Percentiles rank a stretch among this genome's conserved stretches.
These are phyloP conservation scores for Beauveria medogensis DNA, from an alignment of 2,329 filamentous ascomycete genomes.

Conservation along the genomic window DNA sequence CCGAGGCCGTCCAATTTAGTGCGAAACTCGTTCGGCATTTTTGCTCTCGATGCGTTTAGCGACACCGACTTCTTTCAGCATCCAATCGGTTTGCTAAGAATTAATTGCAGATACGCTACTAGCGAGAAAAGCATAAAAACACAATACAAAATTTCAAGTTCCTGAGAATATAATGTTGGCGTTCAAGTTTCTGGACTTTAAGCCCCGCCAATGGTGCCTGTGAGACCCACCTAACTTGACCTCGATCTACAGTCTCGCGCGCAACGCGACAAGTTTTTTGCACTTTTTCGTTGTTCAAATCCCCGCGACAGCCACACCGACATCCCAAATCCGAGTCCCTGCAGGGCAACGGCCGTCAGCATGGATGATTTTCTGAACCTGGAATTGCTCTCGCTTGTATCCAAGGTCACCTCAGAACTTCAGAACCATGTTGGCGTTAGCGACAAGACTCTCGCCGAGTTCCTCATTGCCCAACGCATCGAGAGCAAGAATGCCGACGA, in stretches of 20 bases:
- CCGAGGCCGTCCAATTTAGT: too few relatives aligned
- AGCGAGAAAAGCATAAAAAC: too few relatives aligned
- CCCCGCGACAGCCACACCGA: background rate
- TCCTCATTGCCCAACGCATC: constrained; percentile 83
- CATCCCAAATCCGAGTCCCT: background rate
- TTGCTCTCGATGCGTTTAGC: too few relatives aligned
- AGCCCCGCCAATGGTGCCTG: background rate
- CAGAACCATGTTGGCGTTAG: constrained; percentile 87
- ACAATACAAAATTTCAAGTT: too few relatives aligned
- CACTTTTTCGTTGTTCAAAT: background rate
- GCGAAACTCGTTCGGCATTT: too few relatives aligned
- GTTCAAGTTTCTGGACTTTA: too few relatives aligned
- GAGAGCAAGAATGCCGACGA: constrained; percentile 61
- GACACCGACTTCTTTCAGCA: too few relatives aligned
- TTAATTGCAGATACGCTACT: too few relatives aligned
- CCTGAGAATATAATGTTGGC: too few relatives aligned
- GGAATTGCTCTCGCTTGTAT: constrained; percentile 88
- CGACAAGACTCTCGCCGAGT: constrained; percentile 94
- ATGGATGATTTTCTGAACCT: constrained; percentile 92
- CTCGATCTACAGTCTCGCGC: background rate
- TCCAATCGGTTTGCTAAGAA: too few relatives aligned
- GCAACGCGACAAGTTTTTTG: constrained; percentile 5
- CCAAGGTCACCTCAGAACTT: constrained; percentile 87
- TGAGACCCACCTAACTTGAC: constrained; percentile 1
- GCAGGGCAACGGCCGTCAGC: constrained; percentile 16